Percentiles rank a stretch among this genome's conserved stretches.
Conservation (phyloP, 495 filamentous ascomycete species). For the Chaetomium fimeti region DNA sequence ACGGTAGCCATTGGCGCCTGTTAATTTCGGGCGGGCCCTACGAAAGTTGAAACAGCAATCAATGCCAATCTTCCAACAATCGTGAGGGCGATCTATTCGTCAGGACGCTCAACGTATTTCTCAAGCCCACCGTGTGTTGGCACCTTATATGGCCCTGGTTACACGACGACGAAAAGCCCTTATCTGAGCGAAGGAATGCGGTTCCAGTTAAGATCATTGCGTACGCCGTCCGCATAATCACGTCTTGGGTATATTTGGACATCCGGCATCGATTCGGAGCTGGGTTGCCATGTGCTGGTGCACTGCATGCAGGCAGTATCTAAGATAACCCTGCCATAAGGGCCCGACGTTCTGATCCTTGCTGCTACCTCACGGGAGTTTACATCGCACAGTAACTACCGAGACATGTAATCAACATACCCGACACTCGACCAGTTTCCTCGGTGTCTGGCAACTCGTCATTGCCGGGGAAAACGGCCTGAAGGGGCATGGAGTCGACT, state of each 20-base stretch:
- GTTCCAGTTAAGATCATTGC: constrained; percentile 9
- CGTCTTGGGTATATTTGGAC: constrained; percentile 17
- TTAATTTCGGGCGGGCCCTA: background rate
- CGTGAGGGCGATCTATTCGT: background rate
- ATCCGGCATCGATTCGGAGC: background rate
- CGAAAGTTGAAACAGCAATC: background rate
- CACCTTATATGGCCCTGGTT: background rate
- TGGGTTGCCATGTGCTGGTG: background rate
- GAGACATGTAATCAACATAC: no score
- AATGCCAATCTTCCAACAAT: background rate
- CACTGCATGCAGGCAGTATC: constrained; percentile 8
- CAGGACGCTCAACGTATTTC: background rate
- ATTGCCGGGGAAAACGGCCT: no score
- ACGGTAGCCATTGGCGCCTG: constrained; percentile 28
- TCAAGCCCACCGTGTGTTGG: background rate
- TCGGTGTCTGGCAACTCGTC: no score
- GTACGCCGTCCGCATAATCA: constrained; percentile 24
- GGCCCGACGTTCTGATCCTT: background rate
- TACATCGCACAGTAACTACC: background rate
- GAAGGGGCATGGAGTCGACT: no score
- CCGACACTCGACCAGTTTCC: no score
- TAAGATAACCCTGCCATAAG: background rate
- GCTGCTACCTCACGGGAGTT: background rate
- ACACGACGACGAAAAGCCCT: background rate
- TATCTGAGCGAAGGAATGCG: background rate